Percentiles rank a stretch among this genome's conserved stretches.
These are phyloP conservation scores for Gossypium turneri DNA, from an alignment of 345 rosid genomes.

Conservation along the genomic window DNA sequence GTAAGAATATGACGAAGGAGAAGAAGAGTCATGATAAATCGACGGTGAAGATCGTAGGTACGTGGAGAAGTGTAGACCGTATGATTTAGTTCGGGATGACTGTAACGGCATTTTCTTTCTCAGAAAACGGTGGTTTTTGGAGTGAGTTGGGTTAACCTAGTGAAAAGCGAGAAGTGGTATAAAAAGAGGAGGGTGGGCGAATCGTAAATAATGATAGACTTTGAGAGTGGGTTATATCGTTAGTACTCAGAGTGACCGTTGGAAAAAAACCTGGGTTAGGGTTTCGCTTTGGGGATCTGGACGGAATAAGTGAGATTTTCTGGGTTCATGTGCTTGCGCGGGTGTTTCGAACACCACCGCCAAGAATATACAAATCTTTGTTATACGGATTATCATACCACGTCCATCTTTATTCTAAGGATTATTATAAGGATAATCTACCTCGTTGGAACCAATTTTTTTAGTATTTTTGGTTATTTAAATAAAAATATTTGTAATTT, in stretches of 20 bases:
- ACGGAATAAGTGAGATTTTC: too few species aligned
- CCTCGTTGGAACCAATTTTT: too few species aligned
- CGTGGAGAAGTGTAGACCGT: neutral
- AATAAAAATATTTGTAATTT: too few species aligned
- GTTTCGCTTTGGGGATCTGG: too few species aligned
- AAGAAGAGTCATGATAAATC: neutral
- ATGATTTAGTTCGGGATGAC: neutral
- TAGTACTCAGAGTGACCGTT: neutral
- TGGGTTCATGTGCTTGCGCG: too few species aligned
- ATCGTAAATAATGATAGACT: neutral
- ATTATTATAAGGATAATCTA: too few species aligned
- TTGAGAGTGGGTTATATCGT: neutral
- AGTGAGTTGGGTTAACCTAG: neutral
- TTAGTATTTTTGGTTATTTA: too few species aligned
- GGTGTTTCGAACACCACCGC: too few species aligned
- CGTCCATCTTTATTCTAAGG: too few species aligned
- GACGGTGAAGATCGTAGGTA: neutral
- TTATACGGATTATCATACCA: too few species aligned
- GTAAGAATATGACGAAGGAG: slow-evolving; percentile 27
- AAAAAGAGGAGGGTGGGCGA: neutral
- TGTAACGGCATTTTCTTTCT: neutral
- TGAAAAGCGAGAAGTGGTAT: neutral
- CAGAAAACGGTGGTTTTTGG: neutral
- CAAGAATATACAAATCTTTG: too few species aligned
- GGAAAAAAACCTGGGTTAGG: neutral